Percentiles rank a stretch among this genome's conserved stretches.
Conservation (phyloP, 2,329 filamentous ascomycete genomes). For the Pochonia chlamydosporia region DNA sequence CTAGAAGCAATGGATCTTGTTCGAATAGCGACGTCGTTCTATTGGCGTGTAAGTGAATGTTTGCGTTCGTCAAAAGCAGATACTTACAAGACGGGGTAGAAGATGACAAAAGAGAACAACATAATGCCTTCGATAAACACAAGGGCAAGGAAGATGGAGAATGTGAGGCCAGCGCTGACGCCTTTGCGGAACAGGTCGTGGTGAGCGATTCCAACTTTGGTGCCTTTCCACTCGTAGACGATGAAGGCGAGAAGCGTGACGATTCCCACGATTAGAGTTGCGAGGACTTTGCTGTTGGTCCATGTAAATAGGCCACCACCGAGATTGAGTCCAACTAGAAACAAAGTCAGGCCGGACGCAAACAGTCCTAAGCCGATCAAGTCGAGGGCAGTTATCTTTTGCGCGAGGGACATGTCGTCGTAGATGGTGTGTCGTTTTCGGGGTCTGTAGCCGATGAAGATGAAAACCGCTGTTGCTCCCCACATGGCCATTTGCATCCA, state of each 20-base stretch:
- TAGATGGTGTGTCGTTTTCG: constrained; percentile 2
- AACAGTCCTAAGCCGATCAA: constrained; percentile 1
- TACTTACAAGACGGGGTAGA: constrained; percentile 6
- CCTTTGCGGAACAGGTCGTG: constrained; percentile 1
- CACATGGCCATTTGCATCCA: constrained; percentile 4
- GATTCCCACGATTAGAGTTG: constrained; percentile 2
- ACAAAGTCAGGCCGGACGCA: constrained; percentile 1
- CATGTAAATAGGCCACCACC: constrained; percentile 4
- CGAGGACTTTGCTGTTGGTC: not conserved
- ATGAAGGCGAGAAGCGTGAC: constrained; percentile 2
- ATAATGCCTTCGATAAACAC: constrained; percentile 5
- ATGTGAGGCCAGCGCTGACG: not conserved
- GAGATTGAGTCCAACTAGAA: constrained; percentile 2
- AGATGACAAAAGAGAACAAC: constrained; percentile 2
- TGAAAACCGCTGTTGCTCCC: not conserved
- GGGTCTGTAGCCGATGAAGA: constrained; percentile 3
- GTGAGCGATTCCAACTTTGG: constrained; percentile 2
- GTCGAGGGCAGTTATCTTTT: constrained; percentile 3
- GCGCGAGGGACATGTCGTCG: not conserved
- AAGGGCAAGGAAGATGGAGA: not conserved
- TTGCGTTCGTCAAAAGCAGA: too few relatives aligned
- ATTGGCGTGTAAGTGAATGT: not conserved
- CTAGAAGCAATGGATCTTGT: too few relatives aligned
- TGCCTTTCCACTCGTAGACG: constrained; percentile 6
- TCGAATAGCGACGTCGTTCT: too few relatives aligned